Percentiles rank a stretch among this genome's conserved stretches.
Conservation (phyloP, 2,329 filamentous ascomycete genomes). For the Neodidymelliopsis sp. region DNA sequence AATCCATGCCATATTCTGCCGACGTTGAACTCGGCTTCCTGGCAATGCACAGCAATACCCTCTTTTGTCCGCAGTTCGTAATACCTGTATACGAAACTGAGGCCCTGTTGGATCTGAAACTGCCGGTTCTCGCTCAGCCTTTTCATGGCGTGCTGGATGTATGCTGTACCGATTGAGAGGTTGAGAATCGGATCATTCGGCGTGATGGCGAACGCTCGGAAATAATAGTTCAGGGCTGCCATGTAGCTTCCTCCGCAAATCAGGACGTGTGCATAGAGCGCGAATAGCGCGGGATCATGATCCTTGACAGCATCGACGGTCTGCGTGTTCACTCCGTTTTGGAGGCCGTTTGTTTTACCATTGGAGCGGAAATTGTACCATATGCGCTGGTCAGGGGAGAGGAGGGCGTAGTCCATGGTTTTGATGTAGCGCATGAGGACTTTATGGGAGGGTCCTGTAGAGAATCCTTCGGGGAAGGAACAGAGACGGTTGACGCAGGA, state of each 20-base stretch:
- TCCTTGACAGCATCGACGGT: conserved; percentile 51
- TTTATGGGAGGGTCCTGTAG: conserved; percentile 83
- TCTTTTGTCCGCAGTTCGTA: conserved; percentile 64
- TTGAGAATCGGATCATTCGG: conserved; percentile 80
- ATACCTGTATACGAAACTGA: conserved; percentile 81
- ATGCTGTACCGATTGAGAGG: conserved; percentile 76
- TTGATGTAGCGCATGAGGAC: conserved; percentile 92
- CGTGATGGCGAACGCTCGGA: conserved; percentile 70
- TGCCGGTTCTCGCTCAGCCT: conserved; percentile 90
- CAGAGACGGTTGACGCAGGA: conserved; percentile 78
- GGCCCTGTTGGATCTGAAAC: conserved; percentile 83
- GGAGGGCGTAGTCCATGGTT: conserved; percentile 76
- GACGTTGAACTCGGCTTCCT: conserved; percentile 85
- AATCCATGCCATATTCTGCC: conserved; percentile 78
- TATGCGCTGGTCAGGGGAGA: conserved; percentile 60
- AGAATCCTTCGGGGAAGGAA: conserved; percentile 77
- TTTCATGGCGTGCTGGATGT: conserved; percentile 89
- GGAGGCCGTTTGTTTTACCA: conserved; percentile 50
- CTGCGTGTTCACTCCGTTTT: conserved; percentile 47
- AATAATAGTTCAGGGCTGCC: conserved; percentile 87
- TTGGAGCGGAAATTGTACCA: conserved; percentile 50
- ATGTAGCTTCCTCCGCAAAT: conserved; percentile 84
- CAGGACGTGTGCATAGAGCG: conserved; percentile 89
- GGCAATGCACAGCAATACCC: conserved; percentile 57
- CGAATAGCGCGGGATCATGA: conserved; percentile 78